Base-by-base conservation (phyloP, 176 grass and related monocot species). In the Cenchrus purpureus region DNA sequence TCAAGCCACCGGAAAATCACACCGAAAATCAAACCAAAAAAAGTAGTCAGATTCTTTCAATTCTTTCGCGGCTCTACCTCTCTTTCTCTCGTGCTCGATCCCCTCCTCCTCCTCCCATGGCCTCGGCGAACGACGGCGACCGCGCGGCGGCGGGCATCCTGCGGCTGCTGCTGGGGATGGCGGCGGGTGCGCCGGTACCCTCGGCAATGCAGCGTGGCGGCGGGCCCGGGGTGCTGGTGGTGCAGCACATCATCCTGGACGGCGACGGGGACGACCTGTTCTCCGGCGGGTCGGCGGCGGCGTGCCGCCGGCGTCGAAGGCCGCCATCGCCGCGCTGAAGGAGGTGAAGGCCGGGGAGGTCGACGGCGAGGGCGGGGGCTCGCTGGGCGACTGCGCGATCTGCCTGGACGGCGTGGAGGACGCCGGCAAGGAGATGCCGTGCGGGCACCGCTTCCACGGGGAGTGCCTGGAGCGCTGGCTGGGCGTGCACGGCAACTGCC, bases 391-490 rank as follows among this genome's bases (percentile, higher is more conserved):
- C 17, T 95, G 90, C 79, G 75, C 92, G 1, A 90, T 97, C 42
- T 97, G 92, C 92, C 84, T 97, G 40, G 88, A 97, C 55, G 73
- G 29, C 40, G 73, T 97, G 52, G 71, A 63, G 61, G 52, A 44
- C 66, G 66, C 59, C 25, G 81, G 58, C n/a, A 94, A 87, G 88
- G 92, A 91, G 92, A 97, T 97, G 92, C 86, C 86, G 52, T 97
- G 95, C 75, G 73, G 90, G 61, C 95, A 97, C 78, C 77, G 87
- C 53, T 97, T 97, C 85, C 95, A 97, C 69, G 84, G 74, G 15
- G 88, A 76, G 46, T 97, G 95, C 84, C 88, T 95, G 63, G 86
- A 92, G 40, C 79, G 63, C 86, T 97, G 95, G 95, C 84, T 97
- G 1, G 71, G 88, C 28, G 77, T 97, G 74, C 90, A 94, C 82